phyloP scores from a whole-genome alignment of 1,139 yeast genomes.

The Torulaspora globosa region DNA sequence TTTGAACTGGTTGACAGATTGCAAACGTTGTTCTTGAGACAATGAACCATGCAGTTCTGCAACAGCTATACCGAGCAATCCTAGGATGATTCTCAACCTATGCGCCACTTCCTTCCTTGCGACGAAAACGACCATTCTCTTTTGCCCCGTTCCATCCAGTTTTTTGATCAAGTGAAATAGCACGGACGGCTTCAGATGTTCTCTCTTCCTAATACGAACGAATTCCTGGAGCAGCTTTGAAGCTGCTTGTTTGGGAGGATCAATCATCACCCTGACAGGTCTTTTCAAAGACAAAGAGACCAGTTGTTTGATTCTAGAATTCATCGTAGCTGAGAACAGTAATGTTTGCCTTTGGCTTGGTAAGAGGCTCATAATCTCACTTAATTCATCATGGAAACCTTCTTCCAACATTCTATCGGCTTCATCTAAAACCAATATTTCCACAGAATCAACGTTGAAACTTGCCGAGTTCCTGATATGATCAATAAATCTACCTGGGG shows the following conservation, averaged over 20 bases:
- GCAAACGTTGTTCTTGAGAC: conserved; percentile 91
- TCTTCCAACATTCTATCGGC: conserved; percentile 99
- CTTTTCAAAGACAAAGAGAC: conserved; percentile 80
- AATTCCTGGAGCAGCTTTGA: conserved; percentile 84
- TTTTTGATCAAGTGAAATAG: conserved; percentile 65
- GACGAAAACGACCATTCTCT: conserved; percentile 82
- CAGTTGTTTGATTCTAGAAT: conserved; percentile 80
- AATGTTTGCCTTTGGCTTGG: conserved; percentile 92
- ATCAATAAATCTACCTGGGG: conserved; percentile 95
- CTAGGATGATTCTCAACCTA: conserved; percentile 74
- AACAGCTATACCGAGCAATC: conserved; percentile 79
- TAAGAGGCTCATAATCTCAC: conserved; percentile 79
- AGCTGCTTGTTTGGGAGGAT: conserved; percentile 94
- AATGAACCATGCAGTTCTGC: conserved; percentile 93
- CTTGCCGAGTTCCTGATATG: conserved; percentile 94
- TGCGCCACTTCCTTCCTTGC: conserved; percentile 90
- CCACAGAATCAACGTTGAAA: conserved; percentile 84
- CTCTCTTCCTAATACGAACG: conserved; percentile 89
- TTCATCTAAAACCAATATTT: conserved; percentile 80
- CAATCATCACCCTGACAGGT: conserved; percentile 93
- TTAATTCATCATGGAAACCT: conserved; percentile 92
- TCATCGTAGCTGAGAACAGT: conserved; percentile 97
- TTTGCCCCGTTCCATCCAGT: conserved; percentile 56
- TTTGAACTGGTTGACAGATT: conserved; percentile 77
- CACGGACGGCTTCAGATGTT: conserved; percentile 75